phyloP scores from a whole-genome alignment of 2,329 filamentous ascomycete genomes.

The Phyllosticta paracitricarpa region DNA sequence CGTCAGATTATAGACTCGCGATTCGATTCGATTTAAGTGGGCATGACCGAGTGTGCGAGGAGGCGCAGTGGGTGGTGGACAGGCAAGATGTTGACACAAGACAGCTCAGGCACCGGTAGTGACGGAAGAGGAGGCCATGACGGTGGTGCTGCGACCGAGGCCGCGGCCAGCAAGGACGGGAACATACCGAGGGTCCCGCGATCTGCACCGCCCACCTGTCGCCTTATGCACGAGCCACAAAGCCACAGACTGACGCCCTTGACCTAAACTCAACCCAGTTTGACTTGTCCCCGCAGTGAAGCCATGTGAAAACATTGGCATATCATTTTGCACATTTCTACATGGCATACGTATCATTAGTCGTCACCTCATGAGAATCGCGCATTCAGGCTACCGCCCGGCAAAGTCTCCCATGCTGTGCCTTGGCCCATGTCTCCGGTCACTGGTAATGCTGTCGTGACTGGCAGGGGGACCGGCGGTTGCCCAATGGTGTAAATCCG shows the following conservation, averaged over 20 bases:
- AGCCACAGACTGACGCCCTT: background rate
- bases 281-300: too few species aligned
- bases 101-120: background rate
- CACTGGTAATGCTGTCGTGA: background rate
- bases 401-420: constrained; percentile 13
- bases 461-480: background rate
- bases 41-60: background rate
- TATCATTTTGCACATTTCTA: background rate
- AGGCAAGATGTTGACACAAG: background rate
- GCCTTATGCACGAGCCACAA: background rate
- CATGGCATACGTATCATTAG: background rate
- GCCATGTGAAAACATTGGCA: too few species aligned
- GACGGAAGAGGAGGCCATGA: background rate
- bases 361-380: constrained; percentile 8
- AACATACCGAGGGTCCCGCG: background rate
- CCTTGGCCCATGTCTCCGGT: constrained; percentile 9
- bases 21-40: background rate
- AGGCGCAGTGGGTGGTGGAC: background rate
- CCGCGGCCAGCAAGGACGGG: background rate
- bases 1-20: background rate
- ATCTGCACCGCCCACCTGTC: background rate
- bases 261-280: too few species aligned
- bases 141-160: background rate
- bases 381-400: constrained; percentile 13
- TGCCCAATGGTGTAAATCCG: constrained; percentile 6